Evolutionary conservation across 1,284 basidiomycete species (phyloP), one percentile per base, ranked within the genome.

Genomic region (Ustilago loliicola): DNA sequence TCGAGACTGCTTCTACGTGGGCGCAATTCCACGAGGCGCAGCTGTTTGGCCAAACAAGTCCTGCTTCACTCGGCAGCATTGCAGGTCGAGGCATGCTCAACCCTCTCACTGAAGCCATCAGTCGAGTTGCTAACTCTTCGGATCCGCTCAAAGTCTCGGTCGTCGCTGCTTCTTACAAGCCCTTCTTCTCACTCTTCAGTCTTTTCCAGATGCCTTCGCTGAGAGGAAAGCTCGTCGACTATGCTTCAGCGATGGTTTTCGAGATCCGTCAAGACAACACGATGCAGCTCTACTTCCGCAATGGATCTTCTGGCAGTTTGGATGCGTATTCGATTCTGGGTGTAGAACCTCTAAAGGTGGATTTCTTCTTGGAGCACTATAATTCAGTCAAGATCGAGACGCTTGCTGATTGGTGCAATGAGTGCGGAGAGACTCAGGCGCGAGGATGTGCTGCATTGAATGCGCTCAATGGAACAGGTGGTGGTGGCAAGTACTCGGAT

Each of bases 181-280:
- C 94, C 32, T 93, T 95, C 90, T 91, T 95, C 81, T 93, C 93
- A 17, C 89, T 95, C 85, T 92, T 94, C 90, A 90, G 92, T 86
- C 90, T 93, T 87, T 63, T 77, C 62, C 66, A 69, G 36, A 64
- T 82, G 30, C 57, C 58, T 6, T 34, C 48, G 0, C 48, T 83
- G 36, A 32, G 68, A 61, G 53, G 47, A 36, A 86, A 63, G 38
- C 61, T 81, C 91, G 93, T 94, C 81, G 90, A 94, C 87, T 95
- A 90, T 81, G 92, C 92, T 1, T 92, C 92, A 54, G 91, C 92
- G 23, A 86, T 93, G 55, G 91, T 91, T 51, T 92, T 94, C 77
- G 94, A 95, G 88, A 89, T 95, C 66, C 72, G 77, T 23, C 64
- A 77, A 29, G 80, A 82, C 30, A 63, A 83, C 21, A 80, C 80